Base-by-base conservation (phyloP, 2,329 filamentous ascomycete species). In the Aspergillus calidoustus region DNA sequence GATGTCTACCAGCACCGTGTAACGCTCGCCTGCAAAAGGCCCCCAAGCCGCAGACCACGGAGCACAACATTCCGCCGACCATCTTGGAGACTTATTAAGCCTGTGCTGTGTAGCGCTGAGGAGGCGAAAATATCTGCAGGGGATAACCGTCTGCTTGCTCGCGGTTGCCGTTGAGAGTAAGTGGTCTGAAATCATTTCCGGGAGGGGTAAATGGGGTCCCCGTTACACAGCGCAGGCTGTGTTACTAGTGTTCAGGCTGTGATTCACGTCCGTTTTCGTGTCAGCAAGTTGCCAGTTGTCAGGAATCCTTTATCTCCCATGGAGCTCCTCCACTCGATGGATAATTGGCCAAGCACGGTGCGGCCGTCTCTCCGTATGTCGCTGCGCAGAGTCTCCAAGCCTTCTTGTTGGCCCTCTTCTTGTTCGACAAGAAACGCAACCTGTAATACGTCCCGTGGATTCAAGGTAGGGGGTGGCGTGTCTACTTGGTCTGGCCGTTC, bases 251-350 rank as follows among this genome's bases (percentile, higher is more conserved):
- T 15, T 41, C 34, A 41, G 15, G 22, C 4, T 49, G 13, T n/a
- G 17, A 54, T 48, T 75, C 66, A 75, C 53, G 66, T 64, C 59
- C 76, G 74, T 69, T 76, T 79, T 66, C 80, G 76, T 30, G 79
- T 81, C 68, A 81, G 71, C 56, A 96, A 80, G 83, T 90, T 94
- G 9, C 93, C 93, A 7, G 95, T 99, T 49, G 89, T 92, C 73
- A 99, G 81, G 69, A 88, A 93, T 0, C 95, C 95, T 69, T 87
- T 86, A 77, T 94, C 95, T 0, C 95, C 95, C 90, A 97, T 93
- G 64, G 91, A 87, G 43, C 91, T 90, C 65, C 91, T 85, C 95
- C 95, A 99, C 58, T 92, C 90, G 62, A 98, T 91, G 48, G 89
- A 89, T 67, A 98, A 78, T 65, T 95, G 88, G 5, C 93, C 94